phyloP scores from a whole-genome alignment of 73 alveolate species.

The Paramecium sonneborni region DNA sequence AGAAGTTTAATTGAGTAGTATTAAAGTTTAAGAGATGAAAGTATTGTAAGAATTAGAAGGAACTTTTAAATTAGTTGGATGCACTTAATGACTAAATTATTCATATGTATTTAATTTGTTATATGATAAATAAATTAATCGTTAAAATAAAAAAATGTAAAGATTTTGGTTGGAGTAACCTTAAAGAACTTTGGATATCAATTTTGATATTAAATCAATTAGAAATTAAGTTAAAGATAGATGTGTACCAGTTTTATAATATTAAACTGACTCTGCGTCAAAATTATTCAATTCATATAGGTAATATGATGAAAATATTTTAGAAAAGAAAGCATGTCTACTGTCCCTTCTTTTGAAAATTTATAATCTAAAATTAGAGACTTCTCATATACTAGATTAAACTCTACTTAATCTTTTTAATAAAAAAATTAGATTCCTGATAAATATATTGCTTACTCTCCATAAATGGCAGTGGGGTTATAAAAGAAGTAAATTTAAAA shows the following conservation, averaged over 20 bases:
- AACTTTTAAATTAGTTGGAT: neutral
- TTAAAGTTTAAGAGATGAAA: neutral
- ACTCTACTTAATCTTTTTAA: neutral
- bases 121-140: neutral
- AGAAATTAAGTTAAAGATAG: conserved; percentile 48
- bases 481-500: neutral
- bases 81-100: neutral
- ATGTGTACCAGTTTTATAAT: neutral
- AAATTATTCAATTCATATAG: neutral
- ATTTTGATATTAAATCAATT: conserved; percentile 25
- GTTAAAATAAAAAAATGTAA: neutral
- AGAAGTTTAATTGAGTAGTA: neutral
- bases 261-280: neutral
- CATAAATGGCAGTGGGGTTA: neutral
- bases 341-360: conserved; percentile 20
- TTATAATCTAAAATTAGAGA: conserved; percentile 48
- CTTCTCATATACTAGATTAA: conserved; percentile 16
- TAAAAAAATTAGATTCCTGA: neutral
- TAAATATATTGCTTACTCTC: neutral
- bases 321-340: neutral
- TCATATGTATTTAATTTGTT: neutral
- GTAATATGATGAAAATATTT: neutral
- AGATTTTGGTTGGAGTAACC: conserved; percentile 26
- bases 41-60: neutral
- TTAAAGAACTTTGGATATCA: conserved; percentile 13